Base-by-base conservation (phyloP, 441 rosid genomes). In the Francoa sonchifolia region DNA sequence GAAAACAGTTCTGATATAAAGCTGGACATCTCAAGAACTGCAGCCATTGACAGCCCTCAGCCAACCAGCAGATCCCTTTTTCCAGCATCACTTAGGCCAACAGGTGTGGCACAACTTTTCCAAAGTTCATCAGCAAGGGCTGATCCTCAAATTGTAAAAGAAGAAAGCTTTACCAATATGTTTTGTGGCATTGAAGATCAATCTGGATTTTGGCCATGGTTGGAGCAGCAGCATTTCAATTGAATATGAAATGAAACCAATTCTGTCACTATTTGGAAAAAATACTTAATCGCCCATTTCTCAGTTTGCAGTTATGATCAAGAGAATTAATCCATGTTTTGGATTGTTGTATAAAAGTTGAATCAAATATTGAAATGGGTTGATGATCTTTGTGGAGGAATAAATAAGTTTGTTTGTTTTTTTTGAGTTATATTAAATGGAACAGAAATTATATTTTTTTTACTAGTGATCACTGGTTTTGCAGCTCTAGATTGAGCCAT, bases 131-230 rank as follows among this genome's bases (percentile, higher is more conserved):
- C 59, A 0, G 56, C 77, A 29, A 69, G 74, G 50, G 58, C 73
- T 10, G 66, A 68, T 20, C 68, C 44, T 19, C 79, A 60, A 25
- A 65, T 76, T 55, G 94, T 72, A 28, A 89, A 89, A 55, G 94
- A 89, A 63, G 98, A 89, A 58, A 74, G 66, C 61, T 71, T 90
- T 17, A 76, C 72, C 65, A 85, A 67, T 69, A 85, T 89, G 96
- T 82, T 90, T 61, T 77, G 92, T 50, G 53, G 62, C 48, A 79
- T 90, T 2, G 98, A 90, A 20, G 96, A 90, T 44, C 94, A 85
- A 16, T 53, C 94, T 26, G 89, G 85, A 17, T 66, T 82, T 61
- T 90, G 98, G 98, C 98, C 98, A 36, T 90, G 98, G 98, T 72
- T 90, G 63, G 96, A 90, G 54, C 89, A 79, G 18, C 84, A 74